Percentiles rank a stretch among this genome's conserved stretches.
phyloP scores from a whole-genome alignment of 371 early-diverging fungal species.

The Neoconidiobolus thromboides region DNA sequence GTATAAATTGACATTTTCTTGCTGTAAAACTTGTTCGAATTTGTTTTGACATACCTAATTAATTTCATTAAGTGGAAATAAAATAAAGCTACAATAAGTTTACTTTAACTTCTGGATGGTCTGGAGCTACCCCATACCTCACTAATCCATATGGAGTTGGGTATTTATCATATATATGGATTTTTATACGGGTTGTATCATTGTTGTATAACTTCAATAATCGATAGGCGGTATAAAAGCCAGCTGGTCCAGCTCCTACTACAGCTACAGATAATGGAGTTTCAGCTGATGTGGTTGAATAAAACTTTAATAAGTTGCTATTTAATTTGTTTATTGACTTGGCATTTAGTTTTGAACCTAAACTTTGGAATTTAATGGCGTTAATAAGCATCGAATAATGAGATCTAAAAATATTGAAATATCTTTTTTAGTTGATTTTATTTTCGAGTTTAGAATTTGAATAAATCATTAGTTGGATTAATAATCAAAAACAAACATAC shows the following conservation, averaged over 20 bases:
- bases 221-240: slow-evolving; percentile 80
- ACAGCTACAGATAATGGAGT: slow-evolving; percentile 38
- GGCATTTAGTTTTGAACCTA: no score
- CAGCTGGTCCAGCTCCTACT: slow-evolving; percentile 78
- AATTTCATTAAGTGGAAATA: background rate
- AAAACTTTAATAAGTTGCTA: no score
- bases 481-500: no score
- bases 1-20: slow-evolving; percentile 50
- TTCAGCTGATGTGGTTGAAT: no score
- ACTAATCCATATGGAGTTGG: slow-evolving; percentile 86
- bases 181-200: slow-evolving; percentile 10
- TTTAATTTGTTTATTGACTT: no score
- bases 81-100: background rate
- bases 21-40: slow-evolving; percentile 53
- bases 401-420: no score
- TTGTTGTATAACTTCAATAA: slow-evolving; percentile 20
- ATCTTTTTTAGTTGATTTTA: no score
- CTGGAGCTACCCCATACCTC: slow-evolving; percentile 95
- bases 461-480: no score
- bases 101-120: slow-evolving; percentile 89
- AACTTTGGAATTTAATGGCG: no score
- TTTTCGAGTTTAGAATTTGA: no score
- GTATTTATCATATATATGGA: slow-evolving; percentile 78
- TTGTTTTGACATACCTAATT: slow-evolving; percentile 20
- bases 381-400: no score